Evolutionary conservation across 495 filamentous ascomycete genomes (phyloP), one percentile per base, ranked within the genome.

Genomic region (Penicillium samsonianum): DNA sequence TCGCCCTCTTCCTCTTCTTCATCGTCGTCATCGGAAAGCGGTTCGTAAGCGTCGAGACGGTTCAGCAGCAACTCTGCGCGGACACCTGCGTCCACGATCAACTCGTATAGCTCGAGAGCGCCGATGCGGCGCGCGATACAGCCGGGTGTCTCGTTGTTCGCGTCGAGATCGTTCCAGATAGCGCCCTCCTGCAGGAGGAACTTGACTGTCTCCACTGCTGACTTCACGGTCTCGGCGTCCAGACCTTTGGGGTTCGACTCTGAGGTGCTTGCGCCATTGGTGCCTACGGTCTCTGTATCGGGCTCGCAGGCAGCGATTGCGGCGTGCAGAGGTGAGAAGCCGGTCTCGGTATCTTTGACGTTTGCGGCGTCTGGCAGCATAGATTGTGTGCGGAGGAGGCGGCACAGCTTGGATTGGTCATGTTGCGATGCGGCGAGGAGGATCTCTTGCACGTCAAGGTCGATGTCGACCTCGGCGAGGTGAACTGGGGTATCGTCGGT

Each of bases 161-260:
- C 73, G 63, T 98, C 91, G 4, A 98, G 77, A 70, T 96, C 92
- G 73, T 98, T 98, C 94, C 94, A 98, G 53, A 98, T 96, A 5
- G 90, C 95, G 3, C 94, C 94, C 67, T 90, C 85, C 63, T 91
- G 78, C 50, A 98, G 78, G 23, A 98, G 77, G 62, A 95, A 83
- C 51, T 80, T 81, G 16, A 97, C 80, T 0, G 87, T 91, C 50
- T 85, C 78, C 37, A 79, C 43, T 82, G 88, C 74, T 11, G 76
- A 75, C 43, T 87, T 78, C 9, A 86, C 65, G 30, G 76, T 67
- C 17, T 80, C 66, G 16, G 77, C 64, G 25, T 72, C 64, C 47
- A 65, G 20, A 19, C 31, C 42, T 30, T 53, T 43, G 50, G 49
- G 23, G 54, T 61, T 47, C 65, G 73, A 37, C 76, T 76, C 40